A percentile compares a stretch with the other conserved stretches of the same genome.
Conservation (phyloP, 139 green algal species). For the Micractinium sp. region DNA sequence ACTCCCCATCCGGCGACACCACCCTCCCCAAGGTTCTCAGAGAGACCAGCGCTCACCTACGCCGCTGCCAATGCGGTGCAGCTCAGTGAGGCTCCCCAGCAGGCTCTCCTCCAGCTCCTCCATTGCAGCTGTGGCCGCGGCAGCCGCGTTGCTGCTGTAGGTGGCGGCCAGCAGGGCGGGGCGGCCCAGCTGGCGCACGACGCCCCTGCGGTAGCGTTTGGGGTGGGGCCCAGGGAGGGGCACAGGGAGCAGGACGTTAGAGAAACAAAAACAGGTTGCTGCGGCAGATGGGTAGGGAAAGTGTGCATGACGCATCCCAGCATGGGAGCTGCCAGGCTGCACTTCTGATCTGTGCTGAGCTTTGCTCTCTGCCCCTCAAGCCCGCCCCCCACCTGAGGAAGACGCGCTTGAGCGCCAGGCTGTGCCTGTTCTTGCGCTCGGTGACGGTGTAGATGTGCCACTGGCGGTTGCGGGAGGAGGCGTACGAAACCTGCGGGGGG, state of each 20-base stretch:
- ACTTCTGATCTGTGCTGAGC: not conserved
- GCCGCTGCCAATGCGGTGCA: slow-evolving; percentile 53
- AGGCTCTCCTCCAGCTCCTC: slow-evolving; percentile 80
- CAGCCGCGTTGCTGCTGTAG: slow-evolving; percentile 68
- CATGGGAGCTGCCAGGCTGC: not conserved
- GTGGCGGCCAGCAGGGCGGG: slow-evolving; percentile 70
- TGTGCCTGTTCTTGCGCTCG: slow-evolving; percentile 65
- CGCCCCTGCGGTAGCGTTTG: slow-evolving; percentile 41
- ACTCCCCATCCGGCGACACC: too few relatives aligned
- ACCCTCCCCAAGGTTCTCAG: not conserved
- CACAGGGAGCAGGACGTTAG: too few relatives aligned
- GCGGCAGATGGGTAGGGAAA: not conserved
- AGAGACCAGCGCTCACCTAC: not conserved
- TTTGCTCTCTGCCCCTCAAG: not conserved
- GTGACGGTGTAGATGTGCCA: slow-evolving; percentile 85
- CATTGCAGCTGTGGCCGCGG: slow-evolving; percentile 74
- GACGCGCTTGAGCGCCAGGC: slow-evolving; percentile 72
- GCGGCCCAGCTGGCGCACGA: slow-evolving; percentile 72
- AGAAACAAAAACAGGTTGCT: too few relatives aligned
- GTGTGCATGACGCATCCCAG: not conserved
- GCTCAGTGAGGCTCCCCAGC: slow-evolving; percentile 69
- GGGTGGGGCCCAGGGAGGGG: not conserved
- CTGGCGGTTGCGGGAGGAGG: slow-evolving; percentile 88
- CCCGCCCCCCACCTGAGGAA: slow-evolving; percentile 69
- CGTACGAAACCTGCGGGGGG: slow-evolving; percentile 53